Conservation (phyloP, 2,329 filamentous ascomycete genomes). For the Colletotrichum eleusines region DNA sequence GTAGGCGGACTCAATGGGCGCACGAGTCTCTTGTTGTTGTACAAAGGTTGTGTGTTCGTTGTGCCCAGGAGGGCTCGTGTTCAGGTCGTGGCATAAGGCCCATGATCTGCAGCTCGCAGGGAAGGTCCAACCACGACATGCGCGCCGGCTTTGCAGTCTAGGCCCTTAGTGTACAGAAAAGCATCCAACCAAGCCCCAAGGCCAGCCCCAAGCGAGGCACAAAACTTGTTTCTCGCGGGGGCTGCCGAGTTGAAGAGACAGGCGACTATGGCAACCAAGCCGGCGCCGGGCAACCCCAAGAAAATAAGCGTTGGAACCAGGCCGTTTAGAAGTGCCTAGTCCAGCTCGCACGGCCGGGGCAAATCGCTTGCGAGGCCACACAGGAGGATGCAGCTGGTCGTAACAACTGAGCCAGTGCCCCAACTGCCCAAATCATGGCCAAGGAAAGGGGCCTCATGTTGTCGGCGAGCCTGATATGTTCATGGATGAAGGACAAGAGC, state of each 20-base stretch:
- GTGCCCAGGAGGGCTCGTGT: constrained; percentile 36
- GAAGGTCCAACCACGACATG: constrained; percentile 22
- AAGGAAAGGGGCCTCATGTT: neutral
- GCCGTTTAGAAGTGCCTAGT: neutral
- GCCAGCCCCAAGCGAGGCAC: constrained; percentile 9
- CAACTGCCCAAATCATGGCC: constrained; percentile 3
- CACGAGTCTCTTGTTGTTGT: constrained; percentile 17
- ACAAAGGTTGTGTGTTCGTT: constrained; percentile 19
- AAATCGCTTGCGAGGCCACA: neutral
- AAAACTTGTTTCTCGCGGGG: constrained; percentile 40
- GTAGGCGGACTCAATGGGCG: neutral
- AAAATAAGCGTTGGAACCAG: neutral
- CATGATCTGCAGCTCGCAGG: constrained; percentile 23
- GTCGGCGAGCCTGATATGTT: constrained; percentile 4
- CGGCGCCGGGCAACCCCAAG: constrained; percentile 15
- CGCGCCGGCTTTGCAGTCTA: constrained; percentile 21
- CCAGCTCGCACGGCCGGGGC: constrained; percentile 9
- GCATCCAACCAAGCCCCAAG: constrained; percentile 32
- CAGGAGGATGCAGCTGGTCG: neutral
- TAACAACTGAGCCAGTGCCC: neutral
- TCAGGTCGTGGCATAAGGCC: constrained; percentile 34
- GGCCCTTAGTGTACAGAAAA: constrained; percentile 37
- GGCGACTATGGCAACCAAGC: constrained; percentile 1
- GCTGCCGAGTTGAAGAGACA: neutral
- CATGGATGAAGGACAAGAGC: neutral